Base-by-base conservation (phyloP, 306 rosid genomes). In the Benincasa hispida region DNA sequence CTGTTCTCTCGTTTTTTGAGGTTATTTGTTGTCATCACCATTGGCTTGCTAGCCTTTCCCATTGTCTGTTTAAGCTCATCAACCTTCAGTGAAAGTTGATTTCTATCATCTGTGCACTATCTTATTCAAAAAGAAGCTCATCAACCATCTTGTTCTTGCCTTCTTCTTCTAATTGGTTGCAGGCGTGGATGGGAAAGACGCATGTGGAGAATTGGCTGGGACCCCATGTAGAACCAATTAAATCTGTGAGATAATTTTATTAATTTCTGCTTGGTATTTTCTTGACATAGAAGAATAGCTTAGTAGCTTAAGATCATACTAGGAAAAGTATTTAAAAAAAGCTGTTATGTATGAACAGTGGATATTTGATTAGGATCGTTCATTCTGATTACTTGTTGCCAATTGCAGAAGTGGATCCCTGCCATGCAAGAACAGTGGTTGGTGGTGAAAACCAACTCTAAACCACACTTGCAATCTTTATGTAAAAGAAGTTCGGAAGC, bases 331-430 rank as follows among this genome's bases (percentile, higher is more conserved):
- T 22, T n/a, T 48, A 14, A 45, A 66, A 45, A 0, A 2, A 13
- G 25, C 57, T 42, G 8, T 8, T 59, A 15, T 47, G 58, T 47
- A 70, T 39, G 32, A 30, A 30, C 32, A 2, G 32, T 30, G 32
- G 32, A 30, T 30, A 30, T 30, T 30, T 1, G 32, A 30, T 30
- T 30, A 30, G 3, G 32, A 30, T 30, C 32, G 3, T 30, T 30
- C 32, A 30, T 30, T 30, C 32, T 30, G 32, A 30, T 47, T 69
- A 77, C 68, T 69, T 78, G 3, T 22, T 51, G 45, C 59, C 28
- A 32, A 77, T 85, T 80, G 82, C 85, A 94, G 99, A 90, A 90
- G 84, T 88, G 90, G 91, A 74, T 92, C 63, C 96, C 99, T 7
- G 79, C 87, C 37, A 65, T 86, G 58, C 81, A 88, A 79, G 90